Evolutionary conservation across 2,329 filamentous ascomycete species (phyloP).

Genomic region (Pseudocercospora musae): DNA sequence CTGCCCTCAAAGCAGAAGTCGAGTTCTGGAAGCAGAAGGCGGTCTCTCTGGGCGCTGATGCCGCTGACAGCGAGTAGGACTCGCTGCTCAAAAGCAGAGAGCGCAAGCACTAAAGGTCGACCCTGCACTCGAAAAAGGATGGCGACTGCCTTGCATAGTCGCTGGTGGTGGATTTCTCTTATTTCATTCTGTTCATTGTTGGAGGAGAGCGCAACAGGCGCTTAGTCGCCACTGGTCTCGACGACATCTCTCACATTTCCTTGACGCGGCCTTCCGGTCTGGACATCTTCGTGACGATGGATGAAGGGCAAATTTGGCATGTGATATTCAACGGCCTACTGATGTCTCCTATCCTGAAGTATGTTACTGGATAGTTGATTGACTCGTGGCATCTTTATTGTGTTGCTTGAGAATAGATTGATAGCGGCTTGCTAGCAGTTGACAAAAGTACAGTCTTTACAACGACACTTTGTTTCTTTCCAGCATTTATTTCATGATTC

Average conservation of each 20-base stretch:
- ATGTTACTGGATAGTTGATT: slow-evolving; percentile 37
- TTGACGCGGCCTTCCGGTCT: slow-evolving; percentile 13
- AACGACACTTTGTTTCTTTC: not conserved
- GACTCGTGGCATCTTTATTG: slow-evolving; percentile 47
- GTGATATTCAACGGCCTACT: slow-evolving; percentile 30
- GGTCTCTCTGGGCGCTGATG: slow-evolving; percentile 14
- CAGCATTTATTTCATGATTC: not conserved
- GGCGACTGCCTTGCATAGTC: slow-evolving; percentile 12
- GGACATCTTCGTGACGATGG: slow-evolving; percentile 3
- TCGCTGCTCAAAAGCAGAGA: not conserved
- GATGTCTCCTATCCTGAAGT: slow-evolving; percentile 45
- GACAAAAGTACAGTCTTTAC: not conserved
- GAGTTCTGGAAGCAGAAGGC: slow-evolving; percentile 33
- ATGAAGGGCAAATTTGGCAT: slow-evolving; percentile 4
- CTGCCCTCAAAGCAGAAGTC: slow-evolving; percentile 43
- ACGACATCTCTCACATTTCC: slow-evolving; percentile 15
- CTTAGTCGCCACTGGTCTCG: slow-evolving; percentile 17
- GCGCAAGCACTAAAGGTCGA: not conserved
- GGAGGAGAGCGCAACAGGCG: slow-evolving; percentile 20
- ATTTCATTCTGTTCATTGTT: slow-evolving; percentile 12
- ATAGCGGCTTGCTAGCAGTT: no score
- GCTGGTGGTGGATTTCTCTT: slow-evolving; percentile 23
- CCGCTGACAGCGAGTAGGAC: slow-evolving; percentile 11
- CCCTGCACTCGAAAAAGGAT: slow-evolving; percentile 9
- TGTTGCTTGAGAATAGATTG: no score